A percentile compares a stretch with the other conserved stretches of the same genome.
Conservation (phyloP, 2,329 filamentous ascomycete species). For the Ceratocystis cubensis region DNA sequence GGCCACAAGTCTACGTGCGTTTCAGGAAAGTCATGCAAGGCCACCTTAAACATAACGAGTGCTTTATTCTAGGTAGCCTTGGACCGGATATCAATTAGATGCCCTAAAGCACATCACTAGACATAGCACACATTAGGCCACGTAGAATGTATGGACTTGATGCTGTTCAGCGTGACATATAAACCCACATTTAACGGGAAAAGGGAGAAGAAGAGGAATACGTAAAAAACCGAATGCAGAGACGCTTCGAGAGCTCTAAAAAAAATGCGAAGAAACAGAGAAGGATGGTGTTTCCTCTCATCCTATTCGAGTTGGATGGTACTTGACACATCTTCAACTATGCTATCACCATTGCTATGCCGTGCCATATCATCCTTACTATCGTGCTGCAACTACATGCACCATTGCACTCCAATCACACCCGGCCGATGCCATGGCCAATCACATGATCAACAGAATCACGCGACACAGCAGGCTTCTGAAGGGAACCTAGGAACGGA, state of each 20-base stretch:
- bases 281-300: background rate
- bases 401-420: background rate
- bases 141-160: too few relatives aligned
- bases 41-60: too few relatives aligned
- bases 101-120: too few relatives aligned
- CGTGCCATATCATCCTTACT: background rate
- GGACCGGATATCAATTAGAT: too few relatives aligned
- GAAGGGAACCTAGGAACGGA: background rate
- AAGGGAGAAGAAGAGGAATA: constrained; percentile 3
- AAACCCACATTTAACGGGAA: background rate
- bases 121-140: too few relatives aligned
- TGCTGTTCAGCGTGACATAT: too few relatives aligned
- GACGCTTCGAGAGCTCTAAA: background rate
- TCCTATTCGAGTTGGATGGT: too few relatives aligned
- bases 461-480: constrained; percentile 6
- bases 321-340: background rate
- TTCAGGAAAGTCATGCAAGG: too few relatives aligned
- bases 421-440: constrained; percentile 11
- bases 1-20: too few relatives aligned
- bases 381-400: too few relatives aligned
- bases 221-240: background rate
- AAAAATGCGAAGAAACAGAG: background rate
- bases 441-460: constrained; percentile 10
- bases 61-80: too few relatives aligned
- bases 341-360: too few relatives aligned